Percentiles rank a stretch among this genome's conserved stretches.
These are phyloP conservation scores for Cystofilobasidium ferigula DNA, from an alignment of 768 basidiomycete species.

Conservation along the genomic window DNA sequence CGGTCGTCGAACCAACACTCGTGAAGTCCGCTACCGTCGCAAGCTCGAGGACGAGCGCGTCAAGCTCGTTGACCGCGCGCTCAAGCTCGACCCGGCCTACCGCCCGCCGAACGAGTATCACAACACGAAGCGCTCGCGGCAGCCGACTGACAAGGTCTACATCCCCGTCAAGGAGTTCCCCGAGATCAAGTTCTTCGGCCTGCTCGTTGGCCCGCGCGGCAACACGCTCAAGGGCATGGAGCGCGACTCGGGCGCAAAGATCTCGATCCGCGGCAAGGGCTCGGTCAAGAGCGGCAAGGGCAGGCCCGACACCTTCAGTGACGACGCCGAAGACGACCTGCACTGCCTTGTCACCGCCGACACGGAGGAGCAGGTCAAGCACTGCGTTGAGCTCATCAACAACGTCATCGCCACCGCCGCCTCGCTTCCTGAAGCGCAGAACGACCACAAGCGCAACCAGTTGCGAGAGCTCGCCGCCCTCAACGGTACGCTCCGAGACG, in stretches of 20 bases:
- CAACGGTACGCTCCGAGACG: constrained; percentile 97
- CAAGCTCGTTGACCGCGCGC: constrained; percentile 82
- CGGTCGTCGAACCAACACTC: constrained; percentile 94
- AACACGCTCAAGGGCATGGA: constrained; percentile 99
- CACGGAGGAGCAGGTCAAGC: constrained; percentile 75
- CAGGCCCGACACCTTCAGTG: constrained; percentile 82
- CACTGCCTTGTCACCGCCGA: constrained; percentile 95
- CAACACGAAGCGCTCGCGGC: constrained; percentile 81
- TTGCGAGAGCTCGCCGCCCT: constrained; percentile 92
- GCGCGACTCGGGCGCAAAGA: constrained; percentile 92
- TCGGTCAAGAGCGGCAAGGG: constrained; percentile 98
- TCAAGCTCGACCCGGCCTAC: constrained; percentile 97
- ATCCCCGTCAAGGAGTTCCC: constrained; percentile 99
- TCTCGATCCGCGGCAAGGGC: constrained; percentile 94
- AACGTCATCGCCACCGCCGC: constrained; percentile 97
- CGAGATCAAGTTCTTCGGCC: constrained; percentile 98
- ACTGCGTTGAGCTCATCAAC: constrained; percentile 92
- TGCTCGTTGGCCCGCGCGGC: constrained; percentile 94
- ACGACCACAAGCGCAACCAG: constrained; percentile 98
- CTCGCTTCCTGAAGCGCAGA: constrained; percentile 97
- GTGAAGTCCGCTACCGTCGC: constrained; percentile 95
- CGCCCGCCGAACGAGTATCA: constrained; percentile 94
- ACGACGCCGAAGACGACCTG: constrained; percentile 96
- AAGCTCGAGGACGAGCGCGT: constrained; percentile 59
- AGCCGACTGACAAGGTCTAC: constrained; percentile 95